phyloP scores from a whole-genome alignment of 1,284 basidiomycete species.

The Xanthoconium separans region DNA sequence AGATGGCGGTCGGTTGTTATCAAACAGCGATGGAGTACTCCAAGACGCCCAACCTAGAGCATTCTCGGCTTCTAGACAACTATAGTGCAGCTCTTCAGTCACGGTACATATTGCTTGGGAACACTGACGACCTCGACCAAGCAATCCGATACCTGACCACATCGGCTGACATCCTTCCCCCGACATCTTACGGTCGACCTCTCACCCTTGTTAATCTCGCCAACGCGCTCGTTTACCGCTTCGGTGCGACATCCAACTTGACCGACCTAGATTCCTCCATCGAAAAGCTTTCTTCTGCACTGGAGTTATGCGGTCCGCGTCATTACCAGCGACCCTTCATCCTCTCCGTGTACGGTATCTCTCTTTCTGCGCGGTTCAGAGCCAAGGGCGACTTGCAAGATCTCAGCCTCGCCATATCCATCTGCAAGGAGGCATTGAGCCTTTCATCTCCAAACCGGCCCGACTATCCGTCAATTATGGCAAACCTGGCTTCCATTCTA shows the following conservation, averaged over 20 bases:
- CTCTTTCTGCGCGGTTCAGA: constrained; percentile 16
- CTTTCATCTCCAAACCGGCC: constrained; percentile 2
- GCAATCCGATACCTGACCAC: constrained; percentile 21
- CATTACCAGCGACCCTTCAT: constrained; percentile 8
- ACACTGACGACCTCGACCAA: constrained; percentile 19
- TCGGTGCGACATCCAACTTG: constrained; percentile 6
- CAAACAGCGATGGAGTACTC: constrained; percentile 20
- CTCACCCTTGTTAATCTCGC: constrained; percentile 18
- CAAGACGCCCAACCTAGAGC: constrained; percentile 14
- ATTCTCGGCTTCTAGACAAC: constrained; percentile 22
- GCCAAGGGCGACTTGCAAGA: constrained; percentile 17
- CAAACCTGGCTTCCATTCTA: constrained; percentile 8
- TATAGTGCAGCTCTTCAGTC: constrained; percentile 19
- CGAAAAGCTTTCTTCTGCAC: constrained; percentile 11
- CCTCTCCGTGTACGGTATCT: constrained; percentile 15
- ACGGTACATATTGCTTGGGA: constrained; percentile 13
- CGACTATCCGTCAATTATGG: constrained; percentile 4
- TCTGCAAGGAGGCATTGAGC: constrained; percentile 15
- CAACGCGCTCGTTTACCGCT: constrained; percentile 7
- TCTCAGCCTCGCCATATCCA: constrained; percentile 14
- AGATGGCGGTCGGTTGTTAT: constrained; percentile 21
- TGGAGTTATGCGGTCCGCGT: constrained; percentile 14
- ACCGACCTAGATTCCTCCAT: constrained; percentile 21
- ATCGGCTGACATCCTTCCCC: constrained; percentile 21
- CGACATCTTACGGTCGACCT: constrained; percentile 4